Evolutionary conservation across 306 rosid genomes (phyloP), one percentile per base, ranked within the genome.

Genomic region (Vachellia collinsii): DNA sequence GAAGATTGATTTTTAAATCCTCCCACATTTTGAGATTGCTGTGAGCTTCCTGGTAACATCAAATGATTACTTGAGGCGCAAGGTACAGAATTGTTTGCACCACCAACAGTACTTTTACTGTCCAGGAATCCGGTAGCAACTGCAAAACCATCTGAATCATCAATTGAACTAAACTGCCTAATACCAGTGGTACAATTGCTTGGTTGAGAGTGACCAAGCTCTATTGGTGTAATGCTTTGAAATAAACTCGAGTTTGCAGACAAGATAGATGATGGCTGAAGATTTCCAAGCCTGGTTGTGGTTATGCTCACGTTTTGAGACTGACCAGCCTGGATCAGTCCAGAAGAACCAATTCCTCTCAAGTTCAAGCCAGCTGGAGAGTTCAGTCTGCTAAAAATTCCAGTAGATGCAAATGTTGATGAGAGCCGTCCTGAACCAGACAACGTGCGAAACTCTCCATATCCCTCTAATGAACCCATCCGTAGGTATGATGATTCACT

Each of bases 201-300:
- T 47, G 82, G 91, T 69, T 92, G 92, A 81, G 90, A 81, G 56
- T 83, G 92, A 72, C 85, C 79, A 79, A 84, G 77, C 79, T 92
- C 91, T 43, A 85, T 77, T 3, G 94, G 80, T 1, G 89, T 77
- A 77, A 85, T 86, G 6, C 89, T 86, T 80, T 84, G 93, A 72
- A 88, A 78, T 72, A 87, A 72, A 81, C 74, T 77, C 14, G 88
- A 74, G 81, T 81, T 86, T 62, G 87, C 66, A 74, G 89, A 80
- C 82, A 82, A 46, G 48, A 79, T 25, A 43, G 83, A 20, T 54
- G 83, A 17, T 61, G 61, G 80, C 56, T 84, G 92, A 76, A 88
- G 76, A 81, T 88, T 92, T 63, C 85, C 88, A 39, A 83, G 87
- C 46, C 83, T 50, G 85, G 47, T 89, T 22, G 85, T 39, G 46